These are phyloP conservation scores for Thamnidium elegans DNA, from an alignment of 192 early-diverging fungal species.

Conservation along the genomic window DNA sequence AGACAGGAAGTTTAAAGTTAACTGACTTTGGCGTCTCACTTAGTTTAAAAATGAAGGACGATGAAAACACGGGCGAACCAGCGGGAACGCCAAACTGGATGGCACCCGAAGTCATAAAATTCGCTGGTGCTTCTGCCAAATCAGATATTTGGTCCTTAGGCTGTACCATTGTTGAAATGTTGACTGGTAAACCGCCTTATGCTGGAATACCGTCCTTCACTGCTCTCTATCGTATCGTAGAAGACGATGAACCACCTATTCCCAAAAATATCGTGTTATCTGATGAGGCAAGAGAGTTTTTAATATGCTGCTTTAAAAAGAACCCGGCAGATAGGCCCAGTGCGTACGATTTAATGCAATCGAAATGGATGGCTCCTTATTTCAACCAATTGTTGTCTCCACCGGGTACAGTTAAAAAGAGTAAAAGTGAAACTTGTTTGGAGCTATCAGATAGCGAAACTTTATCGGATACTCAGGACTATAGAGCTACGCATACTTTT, in stretches of 20 bases:
- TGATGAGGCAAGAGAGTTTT: constrained; percentile 56
- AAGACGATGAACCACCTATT: constrained; percentile 83
- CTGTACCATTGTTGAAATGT: constrained; percentile 89
- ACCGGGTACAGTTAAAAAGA: not conserved
- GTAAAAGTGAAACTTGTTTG: not conserved
- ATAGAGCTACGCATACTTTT: not conserved
- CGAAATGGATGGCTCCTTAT: constrained; percentile 57
- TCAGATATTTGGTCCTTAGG: constrained; percentile 97
- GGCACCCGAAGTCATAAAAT: constrained; percentile 90
- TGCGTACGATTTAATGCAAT: constrained; percentile 66
- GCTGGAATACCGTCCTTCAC: constrained; percentile 81
- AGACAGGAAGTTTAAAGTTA: constrained; percentile 90
- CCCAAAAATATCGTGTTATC: constrained; percentile 69
- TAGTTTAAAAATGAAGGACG: constrained; percentile 69
- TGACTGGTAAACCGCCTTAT: constrained; percentile 93
- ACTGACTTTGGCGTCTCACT: constrained; percentile 96
- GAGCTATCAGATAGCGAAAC: not conserved
- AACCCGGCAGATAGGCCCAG: constrained; percentile 68
- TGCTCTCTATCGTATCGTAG: constrained; percentile 90
- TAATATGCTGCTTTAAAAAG: constrained; percentile 82
- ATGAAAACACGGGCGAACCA: constrained; percentile 54
- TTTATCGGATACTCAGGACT: not conserved
- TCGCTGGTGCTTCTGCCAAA: constrained; percentile 78
- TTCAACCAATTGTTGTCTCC: not conserved
- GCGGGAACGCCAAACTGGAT: constrained; percentile 89